Evolutionary conservation across 73 alveolate species (phyloP), one percentile per base, ranked within the genome.

Genomic region (Blepharisma japonicum): DNA sequence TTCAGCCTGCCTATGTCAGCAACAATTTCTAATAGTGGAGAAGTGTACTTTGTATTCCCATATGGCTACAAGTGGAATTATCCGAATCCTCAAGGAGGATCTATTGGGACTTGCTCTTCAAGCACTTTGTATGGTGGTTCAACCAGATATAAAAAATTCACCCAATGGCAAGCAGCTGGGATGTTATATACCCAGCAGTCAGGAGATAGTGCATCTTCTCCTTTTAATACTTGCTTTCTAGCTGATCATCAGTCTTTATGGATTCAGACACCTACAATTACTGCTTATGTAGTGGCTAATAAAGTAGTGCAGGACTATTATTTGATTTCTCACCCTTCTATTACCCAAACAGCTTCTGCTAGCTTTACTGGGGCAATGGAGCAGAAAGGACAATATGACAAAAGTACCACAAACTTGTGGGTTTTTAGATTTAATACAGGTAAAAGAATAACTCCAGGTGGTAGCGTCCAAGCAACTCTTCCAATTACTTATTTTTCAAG

Each of bases 1-100:
- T 39, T 70, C 14, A n/a, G 32, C 4, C 4, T 70, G 11, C 25
- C 70, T 38, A 70, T 45, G 56, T 14, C 38, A 7, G 80, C 32
- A 14, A 9, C 25, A 39, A 18, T 45, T 9, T 39, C 80, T 18
- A 54, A 21, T 18, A 45, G 14, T 14, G 80, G 66, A 4, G 23
- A 21, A 20, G 80, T 70, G n/a, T 45, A 45, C 61, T 9, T 70
- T 14, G 56, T 45, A 0, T 70, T 70, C 42, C 80, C 80, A 7
- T 45, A 45, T n/a, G 80, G 80, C n/a, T 70, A 45, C 80, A 70
- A 70, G 27, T 70, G 80, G 80, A 54, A 70, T n/a, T 45, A 70
- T 45, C 66, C 68, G 14, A 45, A 45, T 45, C 32, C 80, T 70
- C 80, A 70, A 45, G 68, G 80, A n/a, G 46, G 71, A 38, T 20